Evolutionary conservation across 257 asterid genomes (phyloP), one percentile per base, ranked within the genome.

Genomic region (Agastache rugosa): DNA sequence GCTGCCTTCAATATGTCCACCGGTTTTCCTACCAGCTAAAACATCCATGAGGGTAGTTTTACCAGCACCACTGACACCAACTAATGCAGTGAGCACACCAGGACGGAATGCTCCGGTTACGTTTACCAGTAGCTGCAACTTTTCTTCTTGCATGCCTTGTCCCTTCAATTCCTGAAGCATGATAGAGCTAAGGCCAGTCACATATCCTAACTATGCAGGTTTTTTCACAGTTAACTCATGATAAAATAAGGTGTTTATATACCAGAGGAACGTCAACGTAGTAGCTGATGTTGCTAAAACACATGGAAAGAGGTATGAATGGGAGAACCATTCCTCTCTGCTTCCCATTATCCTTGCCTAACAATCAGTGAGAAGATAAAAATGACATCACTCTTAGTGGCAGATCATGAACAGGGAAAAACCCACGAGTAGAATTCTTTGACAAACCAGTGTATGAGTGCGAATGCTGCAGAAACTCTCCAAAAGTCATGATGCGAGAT

Each of bases 11-110:
- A 91, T 88, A 72, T 88, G 85, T 31, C 98, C 98, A 0, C 97
- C 97, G 0, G 97, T 93, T 85, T 93, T 93, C 76, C 98, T 73
- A 60, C 96, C 97, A n/a, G 98, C 93, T 73, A 93, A 87, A 63
- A 91, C 98, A 80, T 93, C 98, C 98, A 93, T 88, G 58, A 93
- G 89, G 67, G 98, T 93, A 31, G 97, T 93, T 84, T 93, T 93
- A n/a, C 96, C 98, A 69, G 98, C 98, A 39, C 98, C 98, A 63
- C 97, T 93, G 11, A 93, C 97, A 27, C 98, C 98, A 62, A 93
- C 86, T 67, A 93, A 80, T 55, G 98, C 98, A 41, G 98, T 93
- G 74, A 93, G 88, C 62, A 93, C 92, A 1, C 98, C 96, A 1
- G 97, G 98, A 67, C 83, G 87, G 71, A 93, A 91, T 69, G 91